These are phyloP conservation scores for Malus fusca DNA, from an alignment of 306 rosid species.

Conservation along the genomic window DNA sequence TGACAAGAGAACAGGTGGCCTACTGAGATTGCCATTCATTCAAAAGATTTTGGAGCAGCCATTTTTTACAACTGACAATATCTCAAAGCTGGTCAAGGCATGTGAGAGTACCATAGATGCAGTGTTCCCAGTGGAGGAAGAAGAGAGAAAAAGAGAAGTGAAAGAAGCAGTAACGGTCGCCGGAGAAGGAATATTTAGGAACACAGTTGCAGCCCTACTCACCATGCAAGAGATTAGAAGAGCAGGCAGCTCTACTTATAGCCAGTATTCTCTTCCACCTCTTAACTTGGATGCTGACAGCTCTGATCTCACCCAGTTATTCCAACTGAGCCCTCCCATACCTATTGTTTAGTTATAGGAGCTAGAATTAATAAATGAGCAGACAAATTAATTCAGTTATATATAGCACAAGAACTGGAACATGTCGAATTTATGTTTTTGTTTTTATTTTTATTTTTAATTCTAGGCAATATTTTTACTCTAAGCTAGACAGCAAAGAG, in stretches of 20 bases:
- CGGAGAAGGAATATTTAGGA: slow-evolving; percentile 68
- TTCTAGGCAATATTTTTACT: too few relatives aligned
- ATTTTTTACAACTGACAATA: slow-evolving; percentile 63
- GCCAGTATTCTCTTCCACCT: slow-evolving; percentile 80
- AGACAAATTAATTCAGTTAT: not conserved
- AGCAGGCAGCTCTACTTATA: slow-evolving; percentile 65
- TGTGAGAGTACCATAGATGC: slow-evolving; percentile 67
- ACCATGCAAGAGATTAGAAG: slow-evolving; percentile 75
- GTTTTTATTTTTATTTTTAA: too few relatives aligned
- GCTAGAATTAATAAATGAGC: not conserved
- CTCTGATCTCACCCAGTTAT: slow-evolving; percentile 47
- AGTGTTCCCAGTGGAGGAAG: slow-evolving; percentile 54
- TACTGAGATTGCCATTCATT: slow-evolving; percentile 65
- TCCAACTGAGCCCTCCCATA: slow-evolving; percentile 57
- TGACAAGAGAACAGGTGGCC: slow-evolving; percentile 76
- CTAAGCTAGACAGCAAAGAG: too few relatives aligned
- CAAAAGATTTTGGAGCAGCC: slow-evolving; percentile 74
- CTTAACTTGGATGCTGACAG: slow-evolving; percentile 45
- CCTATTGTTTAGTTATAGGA: slow-evolving; percentile 39
- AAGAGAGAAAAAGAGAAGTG: slow-evolving; percentile 27
- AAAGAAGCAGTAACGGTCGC: slow-evolving; percentile 35
- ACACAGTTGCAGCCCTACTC: slow-evolving; percentile 73
- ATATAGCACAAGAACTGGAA: not conserved
- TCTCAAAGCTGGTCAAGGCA: slow-evolving; percentile 76
- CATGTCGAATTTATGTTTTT: not conserved